A percentile compares a stretch with the other conserved stretches of the same genome.
phyloP scores from a whole-genome alignment of 1,284 basidiomycete species.

The Sporisorium graminicola region DNA sequence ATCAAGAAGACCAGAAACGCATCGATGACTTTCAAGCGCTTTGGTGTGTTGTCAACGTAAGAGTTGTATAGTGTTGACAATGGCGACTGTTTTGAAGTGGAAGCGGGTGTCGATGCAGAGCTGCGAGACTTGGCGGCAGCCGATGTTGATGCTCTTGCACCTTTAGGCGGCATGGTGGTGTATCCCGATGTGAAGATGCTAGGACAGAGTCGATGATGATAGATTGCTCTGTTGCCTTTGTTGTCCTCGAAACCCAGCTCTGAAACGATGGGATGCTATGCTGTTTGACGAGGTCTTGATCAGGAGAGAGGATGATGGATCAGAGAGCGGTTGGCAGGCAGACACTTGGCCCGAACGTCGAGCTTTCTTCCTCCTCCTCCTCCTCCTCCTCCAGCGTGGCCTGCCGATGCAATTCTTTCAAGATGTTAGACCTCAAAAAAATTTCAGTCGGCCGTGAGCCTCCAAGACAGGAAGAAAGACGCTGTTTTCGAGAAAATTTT shows the following conservation, averaged over 20 bases:
- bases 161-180: slow-evolving; percentile 41
- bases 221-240: background rate
- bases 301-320: slow-evolving; percentile 1
- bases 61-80: slow-evolving; percentile 76
- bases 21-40: slow-evolving; percentile 92
- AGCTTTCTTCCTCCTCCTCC: slow-evolving; percentile 24
- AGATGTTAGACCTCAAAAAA: background rate
- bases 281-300: background rate
- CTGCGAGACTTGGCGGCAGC: slow-evolving; percentile 21
- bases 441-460: slow-evolving; percentile 27
- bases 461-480: slow-evolving; percentile 1
- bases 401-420: background rate
- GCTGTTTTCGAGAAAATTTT: slow-evolving; percentile 19
- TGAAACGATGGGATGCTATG: background rate
- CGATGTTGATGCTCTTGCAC: slow-evolving; percentile 19
- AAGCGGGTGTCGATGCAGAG: slow-evolving; percentile 23
- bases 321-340: background rate
- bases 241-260: background rate
- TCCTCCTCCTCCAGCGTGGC: slow-evolving; percentile 47
- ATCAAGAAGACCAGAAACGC: slow-evolving; percentile 92
- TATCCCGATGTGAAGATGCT: background rate
- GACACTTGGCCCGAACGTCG: slow-evolving; percentile 33
- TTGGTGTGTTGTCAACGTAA: slow-evolving; percentile 82
- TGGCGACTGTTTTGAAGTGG: slow-evolving; percentile 26
- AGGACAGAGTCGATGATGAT: background rate